These are phyloP conservation scores for Canavalia gladiata DNA, from an alignment of 306 rosid species.

Conservation along the genomic window DNA sequence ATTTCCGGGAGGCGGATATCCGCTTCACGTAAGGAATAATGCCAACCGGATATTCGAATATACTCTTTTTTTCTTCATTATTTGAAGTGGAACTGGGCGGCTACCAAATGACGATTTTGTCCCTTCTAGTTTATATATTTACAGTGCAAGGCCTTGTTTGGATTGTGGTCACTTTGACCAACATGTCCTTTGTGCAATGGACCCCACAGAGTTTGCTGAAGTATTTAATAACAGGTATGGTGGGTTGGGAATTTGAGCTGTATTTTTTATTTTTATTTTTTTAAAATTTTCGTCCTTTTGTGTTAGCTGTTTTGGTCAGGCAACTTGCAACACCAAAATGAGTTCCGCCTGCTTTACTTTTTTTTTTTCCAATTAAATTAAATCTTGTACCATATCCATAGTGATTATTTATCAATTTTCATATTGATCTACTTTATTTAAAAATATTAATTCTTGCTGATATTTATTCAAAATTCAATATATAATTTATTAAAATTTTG, in stretches of 20 bases:
- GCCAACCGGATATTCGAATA: slow-evolving; percentile 74
- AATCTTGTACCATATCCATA: neutral
- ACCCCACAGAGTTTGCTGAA: neutral
- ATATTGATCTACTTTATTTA: neutral
- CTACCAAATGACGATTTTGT: neutral
- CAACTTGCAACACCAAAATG: neutral
- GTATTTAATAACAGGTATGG: neutral
- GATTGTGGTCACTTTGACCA: slow-evolving; percentile 35
- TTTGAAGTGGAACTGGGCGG: neutral
- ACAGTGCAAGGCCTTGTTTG: neutral
- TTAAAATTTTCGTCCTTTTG: neutral
- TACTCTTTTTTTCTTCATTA: slow-evolving; percentile 13
- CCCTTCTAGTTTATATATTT: neutral
- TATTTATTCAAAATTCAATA: neutral
- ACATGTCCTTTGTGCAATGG: slow-evolving; percentile 49
- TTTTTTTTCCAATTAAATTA: neutral
- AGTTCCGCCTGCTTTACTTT: neutral
- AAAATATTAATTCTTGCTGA: neutral
- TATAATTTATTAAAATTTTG: neutral
- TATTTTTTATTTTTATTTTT: neutral
- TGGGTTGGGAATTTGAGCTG: neutral
- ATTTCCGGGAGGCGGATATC: slow-evolving; percentile 39
- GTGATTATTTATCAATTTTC: neutral
- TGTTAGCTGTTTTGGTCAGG: neutral
- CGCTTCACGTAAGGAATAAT: slow-evolving; percentile 59